Conservation (phyloP, 164 flowering plant genomes). For the Chimonanthus salicifolius region DNA sequence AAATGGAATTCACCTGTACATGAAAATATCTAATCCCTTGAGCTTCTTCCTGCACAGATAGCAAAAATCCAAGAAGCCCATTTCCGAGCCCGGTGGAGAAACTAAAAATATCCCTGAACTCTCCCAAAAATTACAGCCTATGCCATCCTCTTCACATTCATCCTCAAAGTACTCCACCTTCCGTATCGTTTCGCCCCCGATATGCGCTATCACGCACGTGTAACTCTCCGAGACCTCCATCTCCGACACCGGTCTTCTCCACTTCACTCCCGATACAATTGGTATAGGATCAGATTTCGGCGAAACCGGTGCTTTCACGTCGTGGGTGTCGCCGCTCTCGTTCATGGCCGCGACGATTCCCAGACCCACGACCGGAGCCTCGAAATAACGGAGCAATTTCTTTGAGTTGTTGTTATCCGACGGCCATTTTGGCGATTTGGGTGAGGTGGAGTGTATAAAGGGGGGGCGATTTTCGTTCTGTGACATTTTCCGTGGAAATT, state of each 20-base stretch:
- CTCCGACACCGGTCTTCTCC: constrained; percentile 18
- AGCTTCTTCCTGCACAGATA: constrained; percentile 50
- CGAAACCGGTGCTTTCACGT: constrained; percentile 11
- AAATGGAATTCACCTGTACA: constrained; percentile 46
- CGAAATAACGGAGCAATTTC: constrained; percentile 26
- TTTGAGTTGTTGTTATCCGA: constrained; percentile 7
- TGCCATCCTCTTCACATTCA: neutral
- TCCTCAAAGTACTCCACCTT: constrained; percentile 36
- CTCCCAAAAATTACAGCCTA: neutral
- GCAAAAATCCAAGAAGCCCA: constrained; percentile 38
- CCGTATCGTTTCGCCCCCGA: constrained; percentile 27
- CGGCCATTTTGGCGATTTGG: constrained; percentile 10
- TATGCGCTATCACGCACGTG: constrained; percentile 50
- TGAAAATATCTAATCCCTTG: constrained; percentile 53
- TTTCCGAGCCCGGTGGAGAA: constrained; percentile 12
- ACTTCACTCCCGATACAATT: constrained; percentile 16
- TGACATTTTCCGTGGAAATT: neutral
- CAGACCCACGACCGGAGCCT: constrained; percentile 31
- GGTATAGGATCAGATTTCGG: constrained; percentile 39
- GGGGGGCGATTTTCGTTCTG: constrained; percentile 7
- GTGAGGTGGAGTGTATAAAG: constrained; percentile 4
- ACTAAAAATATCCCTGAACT: constrained; percentile 21
- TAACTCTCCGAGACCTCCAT: constrained; percentile 53
- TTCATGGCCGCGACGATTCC: constrained; percentile 52
- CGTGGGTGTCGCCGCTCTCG: constrained; percentile 13